phyloP scores from a whole-genome alignment of 768 basidiomycete genomes.

The Lactarius sanguifluus region DNA sequence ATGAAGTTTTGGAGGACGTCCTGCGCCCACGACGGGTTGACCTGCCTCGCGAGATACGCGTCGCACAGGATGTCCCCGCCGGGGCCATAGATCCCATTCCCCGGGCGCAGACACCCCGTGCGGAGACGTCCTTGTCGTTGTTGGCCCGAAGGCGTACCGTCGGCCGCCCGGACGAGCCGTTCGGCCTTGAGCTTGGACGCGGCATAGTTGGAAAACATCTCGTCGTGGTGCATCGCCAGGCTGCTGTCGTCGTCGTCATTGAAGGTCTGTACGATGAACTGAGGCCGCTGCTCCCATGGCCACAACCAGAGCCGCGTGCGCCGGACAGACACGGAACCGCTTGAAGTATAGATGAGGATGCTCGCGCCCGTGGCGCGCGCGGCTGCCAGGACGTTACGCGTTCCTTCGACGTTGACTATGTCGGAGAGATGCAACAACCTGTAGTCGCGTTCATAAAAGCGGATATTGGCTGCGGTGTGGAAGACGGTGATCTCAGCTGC shows the following conservation, averaged over 20 bases:
- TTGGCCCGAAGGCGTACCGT: slow-evolving; percentile 37
- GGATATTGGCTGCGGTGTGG: slow-evolving; percentile 76
- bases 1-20: slow-evolving; percentile 60
- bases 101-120: slow-evolving; percentile 76
- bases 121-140: slow-evolving; percentile 39
- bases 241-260: slow-evolving; percentile 60
- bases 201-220: slow-evolving; percentile 81
- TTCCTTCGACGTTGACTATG: slow-evolving; percentile 65
- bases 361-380: slow-evolving; percentile 54
- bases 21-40: slow-evolving; percentile 62
- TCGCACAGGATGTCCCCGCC: slow-evolving; percentile 70
- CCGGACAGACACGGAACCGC: slow-evolving; percentile 60
- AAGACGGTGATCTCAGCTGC: slow-evolving; percentile 61
- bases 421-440: slow-evolving; percentile 53
- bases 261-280: slow-evolving; percentile 59
- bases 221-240: slow-evolving; percentile 52
- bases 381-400: slow-evolving; percentile 63
- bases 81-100: slow-evolving; percentile 74
- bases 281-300: slow-evolving; percentile 70
- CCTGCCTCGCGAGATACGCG: slow-evolving; percentile 57
- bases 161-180: slow-evolving; percentile 43
- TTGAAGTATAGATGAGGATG: slow-evolving; percentile 70
- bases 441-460: slow-evolving; percentile 66
- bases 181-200: slow-evolving; percentile 64
- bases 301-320: slow-evolving; percentile 63